Base-by-base conservation (phyloP, 2,329 filamentous ascomycete species). In the Xylariaceae sp. region DNA sequence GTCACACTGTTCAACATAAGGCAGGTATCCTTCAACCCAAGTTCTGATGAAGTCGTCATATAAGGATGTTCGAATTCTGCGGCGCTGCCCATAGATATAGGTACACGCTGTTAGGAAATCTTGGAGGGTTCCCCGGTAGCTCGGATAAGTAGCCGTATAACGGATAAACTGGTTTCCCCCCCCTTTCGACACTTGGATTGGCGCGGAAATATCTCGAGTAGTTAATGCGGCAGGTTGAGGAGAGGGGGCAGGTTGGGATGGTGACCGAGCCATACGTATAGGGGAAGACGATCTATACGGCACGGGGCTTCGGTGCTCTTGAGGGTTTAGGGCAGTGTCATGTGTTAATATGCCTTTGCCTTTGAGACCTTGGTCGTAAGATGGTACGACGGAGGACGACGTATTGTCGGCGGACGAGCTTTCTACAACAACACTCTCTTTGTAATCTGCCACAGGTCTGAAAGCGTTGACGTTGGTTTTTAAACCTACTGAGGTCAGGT, bases 11-110 rank as follows among this genome's bases (percentile, higher is more conserved):
- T 43, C 51, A 13, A 69, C 60, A 26, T 71, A 71, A 6, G 62
- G 56, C 2, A 67, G 16, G 41, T 70, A 71, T 15, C 61, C 65
- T 44, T 69, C 62, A 6, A 60, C 55, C 61, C 68, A 68, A 19
- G 65, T 68, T 42, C 69, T 63, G 36, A 71, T 67, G 39, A 70
- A 71, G 40, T 71, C 69, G 22, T 71, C 69, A 47, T 70, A 70
- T 9, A 70, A 54, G 46, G 54, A 67, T 41, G 63, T 64, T 42
- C 59, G 67, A 53, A 64, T 60, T 39, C 59, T 60, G 32, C 56
- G 60, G 34, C 63, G 49, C 34, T 67, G 57, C 10, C 54, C 50
- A 45, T 67, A 56, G n/a, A 70, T 63, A 41, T 65, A 67, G 41
- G 65, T 59, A 42, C 68, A 69, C 6, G 68, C 65, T 3, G 45